Evolutionary conservation across 2,329 filamentous ascomycete species (phyloP).

Genomic region (Colletotrichum liriopes): DNA sequence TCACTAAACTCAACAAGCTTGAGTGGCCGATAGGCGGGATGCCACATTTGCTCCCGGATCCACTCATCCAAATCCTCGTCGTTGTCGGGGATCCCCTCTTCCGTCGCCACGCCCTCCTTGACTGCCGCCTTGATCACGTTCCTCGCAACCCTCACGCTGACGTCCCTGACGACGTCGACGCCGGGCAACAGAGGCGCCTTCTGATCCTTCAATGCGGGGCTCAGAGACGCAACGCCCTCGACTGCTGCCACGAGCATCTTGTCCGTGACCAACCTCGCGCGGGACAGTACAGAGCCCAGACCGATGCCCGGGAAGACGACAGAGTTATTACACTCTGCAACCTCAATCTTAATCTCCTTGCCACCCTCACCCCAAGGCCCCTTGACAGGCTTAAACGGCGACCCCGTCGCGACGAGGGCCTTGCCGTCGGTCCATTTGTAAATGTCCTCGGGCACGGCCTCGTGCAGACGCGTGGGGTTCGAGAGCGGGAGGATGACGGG

Average conservation of each 20-base stretch:
- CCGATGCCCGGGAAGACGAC: slow-evolving; percentile 90
- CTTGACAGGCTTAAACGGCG: slow-evolving; percentile 83
- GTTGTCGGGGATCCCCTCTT: slow-evolving; percentile 74
- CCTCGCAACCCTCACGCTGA: slow-evolving; percentile 84
- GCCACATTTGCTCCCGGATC: slow-evolving; percentile 87
- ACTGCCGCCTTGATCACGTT: slow-evolving; percentile 82
- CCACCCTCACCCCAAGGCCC: slow-evolving; percentile 68
- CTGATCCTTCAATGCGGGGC: slow-evolving; percentile 77
- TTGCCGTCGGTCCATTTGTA: slow-evolving; percentile 84
- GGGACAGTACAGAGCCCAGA: slow-evolving; percentile 81
- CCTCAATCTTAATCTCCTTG: slow-evolving; percentile 60
- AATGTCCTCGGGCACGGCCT: slow-evolving; percentile 84
- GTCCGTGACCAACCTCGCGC: slow-evolving; percentile 78
- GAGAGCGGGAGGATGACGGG: slow-evolving; percentile 88
- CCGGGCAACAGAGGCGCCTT: slow-evolving; percentile 81
- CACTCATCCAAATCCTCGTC: slow-evolving; percentile 75
- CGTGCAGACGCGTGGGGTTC: slow-evolving; percentile 88
- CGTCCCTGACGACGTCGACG: slow-evolving; percentile 79
- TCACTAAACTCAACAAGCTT: slow-evolving; percentile 67
- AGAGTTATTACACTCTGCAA: slow-evolving; percentile 91
- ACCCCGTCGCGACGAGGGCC: slow-evolving; percentile 86
- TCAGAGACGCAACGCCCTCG: slow-evolving; percentile 78
- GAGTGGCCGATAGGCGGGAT: slow-evolving; percentile 77
- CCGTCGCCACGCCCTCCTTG: slow-evolving; percentile 77
- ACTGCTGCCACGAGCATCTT: slow-evolving; percentile 88